phyloP scores from a whole-genome alignment of 495 filamentous ascomycete genomes.

The Penicillium tannophilum region DNA sequence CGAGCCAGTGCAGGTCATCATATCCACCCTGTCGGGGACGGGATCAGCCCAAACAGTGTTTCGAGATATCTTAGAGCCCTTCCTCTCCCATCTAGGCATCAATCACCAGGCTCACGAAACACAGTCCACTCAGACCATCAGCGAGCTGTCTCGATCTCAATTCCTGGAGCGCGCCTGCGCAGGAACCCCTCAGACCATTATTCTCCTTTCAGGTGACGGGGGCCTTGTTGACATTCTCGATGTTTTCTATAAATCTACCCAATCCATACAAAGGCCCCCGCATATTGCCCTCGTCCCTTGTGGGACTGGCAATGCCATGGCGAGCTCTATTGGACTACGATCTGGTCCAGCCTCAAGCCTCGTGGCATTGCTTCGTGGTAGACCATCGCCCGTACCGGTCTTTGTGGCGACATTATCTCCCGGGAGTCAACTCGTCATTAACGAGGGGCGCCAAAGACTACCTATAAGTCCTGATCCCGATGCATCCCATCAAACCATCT shows the following conservation, averaged over 20 bases:
- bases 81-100: slow-evolving; percentile 52
- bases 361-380: slow-evolving; percentile 48
- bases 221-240: slow-evolving; percentile 81
- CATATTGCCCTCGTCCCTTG: slow-evolving; percentile 69
- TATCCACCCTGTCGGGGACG: slow-evolving; percentile 75
- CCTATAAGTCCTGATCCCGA: slow-evolving; percentile 20
- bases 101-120: slow-evolving; percentile 58
- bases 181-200: slow-evolving; percentile 56
- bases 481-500: slow-evolving; percentile 42
- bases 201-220: slow-evolving; percentile 86
- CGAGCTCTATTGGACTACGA: slow-evolving; percentile 60
- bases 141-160: slow-evolving; percentile 55
- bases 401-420: slow-evolving; percentile 69
- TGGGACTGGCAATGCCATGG: slow-evolving; percentile 89
- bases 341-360: slow-evolving; percentile 30
- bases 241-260: slow-evolving; percentile 43
- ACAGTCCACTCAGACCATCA: slow-evolving; percentile 57
- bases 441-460: slow-evolving; percentile 38
- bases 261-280: slow-evolving; percentile 37
- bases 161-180: slow-evolving; percentile 51
- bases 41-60: slow-evolving; percentile 61
- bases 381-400: slow-evolving; percentile 46
- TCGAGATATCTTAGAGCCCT: slow-evolving; percentile 55
- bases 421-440: slow-evolving; percentile 49
- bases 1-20: slow-evolving; percentile 59